Conservation (phyloP, 2,329 filamentous ascomycete genomes). For the Ascochyta fabae region DNA sequence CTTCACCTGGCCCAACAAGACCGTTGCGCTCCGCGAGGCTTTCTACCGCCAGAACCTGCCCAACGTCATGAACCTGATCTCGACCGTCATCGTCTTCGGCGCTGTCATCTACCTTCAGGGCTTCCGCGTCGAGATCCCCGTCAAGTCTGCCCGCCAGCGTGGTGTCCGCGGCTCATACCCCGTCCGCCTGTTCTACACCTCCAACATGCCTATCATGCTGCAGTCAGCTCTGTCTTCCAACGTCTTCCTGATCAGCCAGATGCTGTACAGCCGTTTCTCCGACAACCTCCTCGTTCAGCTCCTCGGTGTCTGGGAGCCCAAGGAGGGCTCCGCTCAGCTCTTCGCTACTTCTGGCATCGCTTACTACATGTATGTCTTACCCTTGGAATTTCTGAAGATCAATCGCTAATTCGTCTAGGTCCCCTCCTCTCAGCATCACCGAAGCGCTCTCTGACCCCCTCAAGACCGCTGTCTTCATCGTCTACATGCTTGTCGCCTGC, state of each 20-base stretch:
- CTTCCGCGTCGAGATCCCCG: slow-evolving; percentile 99
- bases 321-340: slow-evolving; percentile 94
- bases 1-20: slow-evolving; percentile 99
- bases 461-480: slow-evolving; percentile 93
- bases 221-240: slow-evolving; percentile 98
- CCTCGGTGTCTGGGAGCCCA: slow-evolving; percentile 97
- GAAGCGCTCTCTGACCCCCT: slow-evolving; percentile 96
- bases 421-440: slow-evolving; percentile 94
- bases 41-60: slow-evolving; percentile 99
- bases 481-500: slow-evolving; percentile 97
- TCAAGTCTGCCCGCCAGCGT: slow-evolving; percentile 99
- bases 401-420: slow-evolving; percentile 51
- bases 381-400: background rate
- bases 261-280: slow-evolving; percentile 98
- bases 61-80: slow-evolving; percentile 98
- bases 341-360: slow-evolving; percentile 91
- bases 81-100: slow-evolving; percentile 91
- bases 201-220: slow-evolving; percentile 99
- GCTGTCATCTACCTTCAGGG: slow-evolving; percentile 99
- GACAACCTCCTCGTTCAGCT: slow-evolving; percentile 98
- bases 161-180: slow-evolving; percentile 98
- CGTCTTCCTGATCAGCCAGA: slow-evolving; percentile 98
- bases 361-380: slow-evolving; percentile 81
- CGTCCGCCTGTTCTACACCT: slow-evolving; percentile 98
- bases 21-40: slow-evolving; percentile 94